Evolutionary conservation across 352 stramenopile species (phyloP), one percentile per base, ranked within the genome.

Genomic region (Globisporangium parvum): DNA sequence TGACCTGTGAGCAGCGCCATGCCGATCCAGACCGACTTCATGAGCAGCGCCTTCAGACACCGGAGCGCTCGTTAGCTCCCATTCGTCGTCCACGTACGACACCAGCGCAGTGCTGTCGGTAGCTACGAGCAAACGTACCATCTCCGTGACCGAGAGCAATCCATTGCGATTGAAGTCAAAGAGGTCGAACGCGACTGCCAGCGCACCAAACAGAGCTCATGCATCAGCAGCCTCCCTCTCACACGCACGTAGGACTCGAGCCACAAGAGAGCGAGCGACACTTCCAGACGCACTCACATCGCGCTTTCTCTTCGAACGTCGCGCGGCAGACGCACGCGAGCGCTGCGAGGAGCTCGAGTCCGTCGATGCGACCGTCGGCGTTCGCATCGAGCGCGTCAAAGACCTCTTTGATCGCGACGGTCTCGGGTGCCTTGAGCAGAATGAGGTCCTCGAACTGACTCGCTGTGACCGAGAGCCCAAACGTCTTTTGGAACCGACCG

Each of bases 131-230:
- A 10, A 9, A 60, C 66, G 11, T 41, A 87, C 77, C 49, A 92
- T 65, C 56, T 93, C 84, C 1, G 79, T 83, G 35, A 80, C 57
- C 12, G 81, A 92, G 12, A 93, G 62, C 26, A 73, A 88, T 3
- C 77, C 80, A 58, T 90, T 91, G 47, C 70, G 57, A 52, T 92
- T 90, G 62, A 91, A 91, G 57, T 93, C 83, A 45, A 90, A 91
- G 28, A 91, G 65, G 37, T 85, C 75, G 56, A 89, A 89, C 1
- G 75, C 75, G 57, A 86, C 79, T 87, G 51, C 24, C 17, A 57
- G 20, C n/a, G 31, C 31, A 37, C 6, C 40, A 49, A 1, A 10
- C 39, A 61, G 15, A 45, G 18, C 39, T 6, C 39, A 20, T 14
- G 1, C 39, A 45, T n/a, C 2, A 9, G 39, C 14, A 10, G 6